Evolutionary conservation across 176 grass and related monocot genomes (phyloP).

Genomic region (barley (Hordeum vulgare)): DNA sequence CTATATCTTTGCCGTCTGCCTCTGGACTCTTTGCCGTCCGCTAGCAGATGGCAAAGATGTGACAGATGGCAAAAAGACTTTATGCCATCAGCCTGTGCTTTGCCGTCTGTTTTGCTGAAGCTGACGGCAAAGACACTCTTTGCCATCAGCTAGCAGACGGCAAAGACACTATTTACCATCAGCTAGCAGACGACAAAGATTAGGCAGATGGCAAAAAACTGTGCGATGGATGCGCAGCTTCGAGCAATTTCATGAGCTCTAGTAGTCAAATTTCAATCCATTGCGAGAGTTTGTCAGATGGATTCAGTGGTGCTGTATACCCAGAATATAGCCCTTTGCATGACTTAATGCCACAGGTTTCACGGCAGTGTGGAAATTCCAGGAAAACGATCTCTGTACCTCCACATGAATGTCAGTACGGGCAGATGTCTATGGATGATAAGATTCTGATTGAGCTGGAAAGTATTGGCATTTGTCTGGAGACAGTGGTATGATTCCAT

Average conservation of each 20-base stretch:
- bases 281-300: slow-evolving; percentile 40
- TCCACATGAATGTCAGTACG: slow-evolving; percentile 53
- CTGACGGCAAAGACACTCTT: no score
- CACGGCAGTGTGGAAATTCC: slow-evolving; percentile 20
- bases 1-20: no score
- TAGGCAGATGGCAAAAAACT: no score
- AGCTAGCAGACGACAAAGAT: no score
- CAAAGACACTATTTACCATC: no score
- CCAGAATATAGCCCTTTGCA: slow-evolving; percentile 35
- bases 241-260: slow-evolving; percentile 39
- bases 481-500: slow-evolving; percentile 48
- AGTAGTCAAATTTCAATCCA: slow-evolving; percentile 30
- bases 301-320: slow-evolving; percentile 16
- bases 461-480: slow-evolving; percentile 68
- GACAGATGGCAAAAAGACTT: no score
- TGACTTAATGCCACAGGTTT: slow-evolving; percentile 25
- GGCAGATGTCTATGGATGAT: slow-evolving; percentile 65
- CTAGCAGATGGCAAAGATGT: no score
- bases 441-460: slow-evolving; percentile 79
- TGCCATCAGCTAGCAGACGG: no score
- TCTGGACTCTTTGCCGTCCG: no score
- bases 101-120: no score
- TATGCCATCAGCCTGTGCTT: no score
- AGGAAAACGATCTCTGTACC: slow-evolving; percentile 31
- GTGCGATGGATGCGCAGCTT: slow-evolving; percentile 40